Conservation (phyloP, 169 alveolate species). For the Perkinsus marinus region DNA sequence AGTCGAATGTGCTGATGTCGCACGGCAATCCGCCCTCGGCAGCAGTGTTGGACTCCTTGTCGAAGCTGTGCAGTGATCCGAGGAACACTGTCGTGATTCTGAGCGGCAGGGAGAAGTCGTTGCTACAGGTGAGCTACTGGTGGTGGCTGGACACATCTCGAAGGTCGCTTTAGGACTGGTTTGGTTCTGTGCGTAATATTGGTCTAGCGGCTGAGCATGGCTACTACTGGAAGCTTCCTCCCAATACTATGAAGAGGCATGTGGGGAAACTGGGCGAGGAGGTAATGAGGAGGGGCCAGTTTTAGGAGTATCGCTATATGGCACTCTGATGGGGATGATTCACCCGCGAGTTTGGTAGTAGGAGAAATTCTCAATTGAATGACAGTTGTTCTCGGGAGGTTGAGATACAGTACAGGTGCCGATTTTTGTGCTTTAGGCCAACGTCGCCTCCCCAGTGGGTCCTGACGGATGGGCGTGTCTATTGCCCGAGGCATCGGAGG, state of each 20-base stretch:
- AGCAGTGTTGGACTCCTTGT: background rate
- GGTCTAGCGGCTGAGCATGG: conserved; percentile 27
- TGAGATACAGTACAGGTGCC: no score
- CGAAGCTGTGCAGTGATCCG: conserved; percentile 12
- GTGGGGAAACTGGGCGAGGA: background rate
- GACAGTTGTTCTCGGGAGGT: no score
- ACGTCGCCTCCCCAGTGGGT: background rate
- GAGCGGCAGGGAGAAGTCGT: conserved; percentile 15
- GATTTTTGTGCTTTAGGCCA: no score
- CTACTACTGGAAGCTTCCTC: conserved; percentile 15
- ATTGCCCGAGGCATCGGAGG: background rate
- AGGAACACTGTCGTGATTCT: conserved; percentile 15
- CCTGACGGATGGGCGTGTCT: background rate
- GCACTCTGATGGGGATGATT: no score
- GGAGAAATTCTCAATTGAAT: no score
- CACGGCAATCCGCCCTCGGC: background rate
- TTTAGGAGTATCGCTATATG: no score
- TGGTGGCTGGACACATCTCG: background rate
- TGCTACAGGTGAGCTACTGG: background rate
- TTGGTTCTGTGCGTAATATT: conserved; percentile 18
- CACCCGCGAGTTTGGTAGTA: no score
- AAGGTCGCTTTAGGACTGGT: conserved; percentile 12
- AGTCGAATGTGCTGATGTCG: background rate
- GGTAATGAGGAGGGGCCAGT: background rate
- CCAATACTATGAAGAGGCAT: background rate